Conservation (phyloP, 1,284 basidiomycete genomes). For the Ganoderma boninense region DNA sequence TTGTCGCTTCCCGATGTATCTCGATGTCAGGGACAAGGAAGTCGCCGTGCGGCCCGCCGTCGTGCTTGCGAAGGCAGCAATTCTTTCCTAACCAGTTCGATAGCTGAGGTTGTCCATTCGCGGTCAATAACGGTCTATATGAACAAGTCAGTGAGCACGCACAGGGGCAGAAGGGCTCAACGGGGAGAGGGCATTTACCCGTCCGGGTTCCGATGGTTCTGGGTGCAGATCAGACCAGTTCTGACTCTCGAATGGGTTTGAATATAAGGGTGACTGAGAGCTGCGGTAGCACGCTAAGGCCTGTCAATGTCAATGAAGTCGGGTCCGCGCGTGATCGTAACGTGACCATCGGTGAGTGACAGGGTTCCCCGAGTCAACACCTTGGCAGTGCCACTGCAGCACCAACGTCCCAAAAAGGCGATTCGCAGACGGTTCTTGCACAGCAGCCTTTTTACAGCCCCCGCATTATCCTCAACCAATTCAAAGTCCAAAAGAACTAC, state of each 20-base stretch:
- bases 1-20: constrained; percentile 8
- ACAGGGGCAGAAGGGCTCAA: not conserved
- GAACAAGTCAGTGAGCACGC: not conserved
- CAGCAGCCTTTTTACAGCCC: too few relatives aligned
- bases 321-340: not conserved
- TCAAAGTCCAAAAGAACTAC: not conserved
- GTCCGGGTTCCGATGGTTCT: too few relatives aligned
- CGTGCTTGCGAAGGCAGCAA: constrained; percentile 17
- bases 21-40: constrained; percentile 15
- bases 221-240: not conserved
- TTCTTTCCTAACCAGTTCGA: constrained; percentile 12
- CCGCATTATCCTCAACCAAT: too few relatives aligned
- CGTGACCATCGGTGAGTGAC: not conserved
- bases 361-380: not conserved
- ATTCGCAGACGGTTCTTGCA: too few relatives aligned
- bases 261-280: not conserved
- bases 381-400: not conserved
- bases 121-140: not conserved
- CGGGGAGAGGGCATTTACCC: not conserved
- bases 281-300: not conserved
- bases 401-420: not conserved
- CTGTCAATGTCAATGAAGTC: not conserved
- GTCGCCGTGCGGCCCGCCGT: constrained; percentile 14
- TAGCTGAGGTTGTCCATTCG: constrained; percentile 5
- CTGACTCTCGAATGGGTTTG: not conserved